Conservation (phyloP, 2,329 filamentous ascomycete species). For the Fusarium miscanthi region DNA sequence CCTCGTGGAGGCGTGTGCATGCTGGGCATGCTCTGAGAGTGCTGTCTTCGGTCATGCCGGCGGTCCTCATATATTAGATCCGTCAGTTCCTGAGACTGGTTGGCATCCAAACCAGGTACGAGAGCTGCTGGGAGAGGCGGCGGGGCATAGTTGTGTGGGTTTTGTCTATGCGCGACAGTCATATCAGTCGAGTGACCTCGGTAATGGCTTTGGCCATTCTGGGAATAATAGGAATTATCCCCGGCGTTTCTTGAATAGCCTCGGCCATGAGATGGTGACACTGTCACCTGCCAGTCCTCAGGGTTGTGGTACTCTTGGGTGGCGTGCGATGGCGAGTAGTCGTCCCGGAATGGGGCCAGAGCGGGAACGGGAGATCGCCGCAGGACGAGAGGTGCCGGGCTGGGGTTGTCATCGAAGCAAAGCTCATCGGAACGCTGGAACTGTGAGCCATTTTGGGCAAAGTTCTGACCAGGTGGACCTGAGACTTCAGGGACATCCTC, state of each 20-base stretch:
- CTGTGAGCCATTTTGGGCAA: constrained; percentile 40
- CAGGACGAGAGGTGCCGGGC: constrained; percentile 60
- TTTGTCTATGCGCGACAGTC: constrained; percentile 50
- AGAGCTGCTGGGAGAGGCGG: constrained; percentile 66
- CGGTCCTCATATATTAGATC: constrained; percentile 68
- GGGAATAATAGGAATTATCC: constrained; percentile 46
- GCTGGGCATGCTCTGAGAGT: constrained; percentile 52
- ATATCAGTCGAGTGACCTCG: constrained; percentile 50
- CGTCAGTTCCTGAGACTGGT: constrained; percentile 65
- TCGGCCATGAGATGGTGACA: constrained; percentile 48
- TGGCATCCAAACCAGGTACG: constrained; percentile 70
- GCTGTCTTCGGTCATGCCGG: constrained; percentile 59
- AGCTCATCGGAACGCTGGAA: constrained; percentile 50
- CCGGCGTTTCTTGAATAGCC: constrained; percentile 52
- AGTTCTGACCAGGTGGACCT: constrained; percentile 42
- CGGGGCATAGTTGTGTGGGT: constrained; percentile 53
- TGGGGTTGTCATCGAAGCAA: constrained; percentile 54
- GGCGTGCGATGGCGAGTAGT: constrained; percentile 40
- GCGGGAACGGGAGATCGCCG: constrained; percentile 47
- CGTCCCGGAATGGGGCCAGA: constrained; percentile 36
- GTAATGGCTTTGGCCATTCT: constrained; percentile 48
- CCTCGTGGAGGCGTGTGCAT: constrained; percentile 57
- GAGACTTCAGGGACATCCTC: constrained; percentile 72
- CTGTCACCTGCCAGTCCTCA: constrained; percentile 43
- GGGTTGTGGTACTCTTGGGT: constrained; percentile 36